phyloP scores from a whole-genome alignment of 2,329 filamentous ascomycete species.

The Bipolaris bicolor region DNA sequence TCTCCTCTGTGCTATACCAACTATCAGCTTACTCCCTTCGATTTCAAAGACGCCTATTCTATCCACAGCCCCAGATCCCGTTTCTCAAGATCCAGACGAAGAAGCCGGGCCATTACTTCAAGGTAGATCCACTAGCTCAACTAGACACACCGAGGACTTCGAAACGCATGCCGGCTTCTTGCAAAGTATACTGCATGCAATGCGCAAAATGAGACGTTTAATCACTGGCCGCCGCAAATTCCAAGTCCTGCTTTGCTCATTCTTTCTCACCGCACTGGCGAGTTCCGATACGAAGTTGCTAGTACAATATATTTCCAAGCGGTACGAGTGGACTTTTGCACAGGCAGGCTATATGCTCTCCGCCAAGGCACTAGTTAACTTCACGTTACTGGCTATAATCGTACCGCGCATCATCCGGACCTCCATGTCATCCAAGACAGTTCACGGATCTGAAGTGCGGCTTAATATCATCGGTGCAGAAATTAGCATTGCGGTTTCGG shows the following conservation, averaged over 20 bases:
- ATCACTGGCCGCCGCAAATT: constrained; percentile 41
- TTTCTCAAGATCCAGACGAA: constrained; percentile 4
- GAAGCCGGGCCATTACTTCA: constrained; percentile 35
- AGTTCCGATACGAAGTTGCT: constrained; percentile 49
- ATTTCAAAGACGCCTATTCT: neutral
- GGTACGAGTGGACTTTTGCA: constrained; percentile 48
- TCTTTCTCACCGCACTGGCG: constrained; percentile 46
- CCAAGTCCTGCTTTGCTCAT: constrained; percentile 40
- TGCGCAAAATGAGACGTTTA: constrained; percentile 25
- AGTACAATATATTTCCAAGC: constrained; percentile 49
- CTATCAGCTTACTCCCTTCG: constrained; percentile 29
- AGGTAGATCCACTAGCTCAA: constrained; percentile 4
- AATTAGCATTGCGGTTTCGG: constrained; percentile 40
- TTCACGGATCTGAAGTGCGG: constrained; percentile 35
- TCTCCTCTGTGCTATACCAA: constrained; percentile 35
- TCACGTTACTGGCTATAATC: constrained; percentile 41
- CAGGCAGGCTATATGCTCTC: constrained; percentile 48
- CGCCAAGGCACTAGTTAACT: constrained; percentile 47
- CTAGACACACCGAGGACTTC: constrained; percentile 33
- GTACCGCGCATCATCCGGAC: constrained; percentile 44
- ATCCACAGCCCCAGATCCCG: neutral
- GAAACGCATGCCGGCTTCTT: constrained; percentile 23
- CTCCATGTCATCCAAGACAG: constrained; percentile 30
- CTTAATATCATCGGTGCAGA: constrained; percentile 43
- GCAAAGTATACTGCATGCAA: constrained; percentile 23